A percentile compares a stretch with the other conserved stretches of the same genome.
These are phyloP conservation scores for Pseudocercospora macadamiae DNA, from an alignment of 2,329 filamentous ascomycete species.

Conservation along the genomic window DNA sequence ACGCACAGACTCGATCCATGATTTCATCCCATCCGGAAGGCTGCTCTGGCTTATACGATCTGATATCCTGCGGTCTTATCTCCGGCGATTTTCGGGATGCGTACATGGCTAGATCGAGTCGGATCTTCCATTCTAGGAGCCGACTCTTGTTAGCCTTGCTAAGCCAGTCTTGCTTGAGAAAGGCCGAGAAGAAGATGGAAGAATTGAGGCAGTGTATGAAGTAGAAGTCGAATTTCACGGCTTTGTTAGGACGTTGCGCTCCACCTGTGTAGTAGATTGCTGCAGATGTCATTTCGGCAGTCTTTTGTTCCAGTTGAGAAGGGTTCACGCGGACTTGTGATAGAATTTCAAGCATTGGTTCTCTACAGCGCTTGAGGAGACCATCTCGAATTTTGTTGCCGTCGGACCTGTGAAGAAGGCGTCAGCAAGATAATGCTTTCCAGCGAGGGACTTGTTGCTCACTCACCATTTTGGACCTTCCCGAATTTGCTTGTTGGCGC, in stretches of 20 bases:
- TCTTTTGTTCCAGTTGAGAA: conserved; percentile 60
- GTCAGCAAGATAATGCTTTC: not conserved
- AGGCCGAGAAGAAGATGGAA: conserved; percentile 70
- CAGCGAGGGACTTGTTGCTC: not conserved
- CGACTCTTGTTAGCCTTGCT: conserved; percentile 63
- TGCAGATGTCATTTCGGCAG: conserved; percentile 72
- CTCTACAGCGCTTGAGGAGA: conserved; percentile 63
- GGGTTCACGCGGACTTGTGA: conserved; percentile 55
- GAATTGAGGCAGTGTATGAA: conserved; percentile 71
- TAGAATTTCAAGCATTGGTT: conserved; percentile 66
- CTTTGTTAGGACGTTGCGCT: conserved; percentile 66
- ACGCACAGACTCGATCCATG: conserved; percentile 49
- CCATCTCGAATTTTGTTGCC: conserved; percentile 70
- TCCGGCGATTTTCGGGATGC: conserved; percentile 67
- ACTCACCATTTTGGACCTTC: conserved; percentile 51
- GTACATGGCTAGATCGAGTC: conserved; percentile 74
- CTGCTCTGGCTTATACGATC: conserved; percentile 59
- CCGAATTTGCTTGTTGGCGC: conserved; percentile 59
- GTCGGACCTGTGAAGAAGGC: conserved; percentile 43
- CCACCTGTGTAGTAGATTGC: conserved; percentile 62
- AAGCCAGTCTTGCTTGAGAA: conserved; percentile 66
- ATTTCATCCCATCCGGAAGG: conserved; percentile 47
- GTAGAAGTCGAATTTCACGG: conserved; percentile 81
- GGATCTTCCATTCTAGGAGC: conserved; percentile 80
- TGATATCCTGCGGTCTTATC: conserved; percentile 63